Evolutionary conservation across 345 rosid genomes (phyloP).

Genomic region (Ricinus communis): DNA sequence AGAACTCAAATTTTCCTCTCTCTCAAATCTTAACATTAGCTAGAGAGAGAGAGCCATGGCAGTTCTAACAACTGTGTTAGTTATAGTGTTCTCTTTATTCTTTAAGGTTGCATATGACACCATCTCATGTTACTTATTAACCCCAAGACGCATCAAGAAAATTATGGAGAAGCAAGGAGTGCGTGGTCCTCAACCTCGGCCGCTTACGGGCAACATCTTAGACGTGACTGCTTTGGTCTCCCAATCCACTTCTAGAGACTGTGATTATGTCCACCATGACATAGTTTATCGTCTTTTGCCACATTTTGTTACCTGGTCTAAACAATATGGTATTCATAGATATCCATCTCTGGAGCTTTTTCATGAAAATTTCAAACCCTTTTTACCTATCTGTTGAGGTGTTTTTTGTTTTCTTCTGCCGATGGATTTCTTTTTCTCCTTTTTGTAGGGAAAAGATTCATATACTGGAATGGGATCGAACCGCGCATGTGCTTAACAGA

Average conservation of each 20-base stretch:
- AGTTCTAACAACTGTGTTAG: slow-evolving; percentile 22
- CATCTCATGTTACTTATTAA: slow-evolving; percentile 60
- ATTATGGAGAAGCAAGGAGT: slow-evolving; percentile 85
- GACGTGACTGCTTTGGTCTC: slow-evolving; percentile 65
- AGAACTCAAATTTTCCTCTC: too few relatives aligned
- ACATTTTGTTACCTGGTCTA: slow-evolving; percentile 78
- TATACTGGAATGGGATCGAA: slow-evolving; percentile 85
- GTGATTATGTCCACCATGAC: slow-evolving; percentile 62
- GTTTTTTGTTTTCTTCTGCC: background rate
- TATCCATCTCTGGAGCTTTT: too few relatives aligned
- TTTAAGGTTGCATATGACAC: slow-evolving; percentile 50
- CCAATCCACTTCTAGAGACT: slow-evolving; percentile 56
- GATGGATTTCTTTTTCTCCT: background rate
- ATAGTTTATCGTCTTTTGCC: slow-evolving; percentile 80
- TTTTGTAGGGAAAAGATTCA: slow-evolving; percentile 73
- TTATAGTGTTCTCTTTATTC: slow-evolving; percentile 31
- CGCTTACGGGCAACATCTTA: slow-evolving; percentile 72
- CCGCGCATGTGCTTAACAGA: slow-evolving; percentile 84
- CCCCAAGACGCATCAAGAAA: slow-evolving; percentile 72
- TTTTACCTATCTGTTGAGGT: background rate
- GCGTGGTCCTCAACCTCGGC: slow-evolving; percentile 76
- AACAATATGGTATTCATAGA: slow-evolving; percentile 54
- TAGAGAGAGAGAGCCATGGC: slow-evolving; percentile 14
- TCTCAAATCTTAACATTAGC: too few relatives aligned
- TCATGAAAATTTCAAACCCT: too few relatives aligned